These are phyloP conservation scores for Phytophthora idaei DNA, from an alignment of 352 stramenopile species.

Conservation along the genomic window DNA sequence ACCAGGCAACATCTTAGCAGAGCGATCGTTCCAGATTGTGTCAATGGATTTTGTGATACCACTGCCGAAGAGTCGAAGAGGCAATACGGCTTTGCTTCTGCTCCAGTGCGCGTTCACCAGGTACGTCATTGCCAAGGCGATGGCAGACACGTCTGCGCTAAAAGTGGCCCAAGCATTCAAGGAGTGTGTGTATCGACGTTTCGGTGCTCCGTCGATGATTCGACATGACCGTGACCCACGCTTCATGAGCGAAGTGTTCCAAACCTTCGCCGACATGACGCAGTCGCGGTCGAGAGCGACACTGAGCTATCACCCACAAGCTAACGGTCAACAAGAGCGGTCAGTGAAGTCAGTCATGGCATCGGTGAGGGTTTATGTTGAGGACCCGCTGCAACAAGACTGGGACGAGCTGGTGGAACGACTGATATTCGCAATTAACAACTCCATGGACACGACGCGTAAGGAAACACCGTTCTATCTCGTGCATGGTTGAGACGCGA, in stretches of 20 bases:
- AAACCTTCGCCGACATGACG: background rate
- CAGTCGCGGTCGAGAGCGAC: background rate
- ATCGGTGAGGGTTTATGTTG: too few species aligned
- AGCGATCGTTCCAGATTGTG: background rate
- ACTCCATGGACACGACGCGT: too few species aligned
- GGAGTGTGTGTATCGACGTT: background rate
- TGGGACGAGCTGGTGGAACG: too few species aligned
- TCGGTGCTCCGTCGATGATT: background rate
- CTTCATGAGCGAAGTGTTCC: background rate
- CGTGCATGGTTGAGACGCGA: too few species aligned
- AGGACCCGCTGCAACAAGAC: too few species aligned
- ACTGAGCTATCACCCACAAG: too few species aligned
- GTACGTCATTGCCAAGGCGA: background rate
- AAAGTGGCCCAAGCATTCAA: background rate
- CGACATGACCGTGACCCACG: background rate
- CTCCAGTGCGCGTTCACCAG: background rate
- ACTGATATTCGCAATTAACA: too few species aligned
- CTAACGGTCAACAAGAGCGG: too few species aligned
- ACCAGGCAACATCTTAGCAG: background rate
- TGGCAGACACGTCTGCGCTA: too few species aligned
- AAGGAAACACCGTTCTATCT: too few species aligned
- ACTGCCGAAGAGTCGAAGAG: background rate
- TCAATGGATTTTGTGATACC: conserved; percentile 3
- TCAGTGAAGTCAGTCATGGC: too few species aligned
- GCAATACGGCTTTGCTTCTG: background rate